Evolutionary conservation across 208 protist species (phyloP), one percentile per base, ranked within the genome.

Genomic region (Leishmania tarentolae): DNA sequence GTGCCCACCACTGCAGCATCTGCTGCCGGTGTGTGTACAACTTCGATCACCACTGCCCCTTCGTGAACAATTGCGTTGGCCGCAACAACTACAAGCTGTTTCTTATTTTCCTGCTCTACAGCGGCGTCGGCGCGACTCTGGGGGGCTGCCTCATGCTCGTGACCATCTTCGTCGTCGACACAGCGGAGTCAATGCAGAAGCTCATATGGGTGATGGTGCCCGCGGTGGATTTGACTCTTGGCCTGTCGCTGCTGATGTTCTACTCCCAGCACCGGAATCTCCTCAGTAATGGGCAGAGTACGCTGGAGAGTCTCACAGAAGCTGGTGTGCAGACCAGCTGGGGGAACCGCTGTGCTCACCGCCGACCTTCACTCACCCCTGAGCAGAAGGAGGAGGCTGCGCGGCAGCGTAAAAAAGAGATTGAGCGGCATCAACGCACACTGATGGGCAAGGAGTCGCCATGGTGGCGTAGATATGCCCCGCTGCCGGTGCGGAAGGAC

Each of bases 21-120:
- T 98, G 96, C 76, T 24, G 81, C 57, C 82, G 86, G 21, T 98
- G 97, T 80, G 90, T 97, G 2, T 91, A 82, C 69, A 75, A 87
- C 72, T 96, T 98, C 77, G 97, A 98, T 81, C 97, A 98, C 77
- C 97, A 98, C 86, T 98, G 97, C 85, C 93, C 91, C 24, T 96
- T 89, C 44, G 61, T 98, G 24, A 97, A 98, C 81, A 98, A 98
- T 82, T 98, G 97, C 75, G 92, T 98, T 11, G 93, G 94, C 9
- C 89, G 88, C 76, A 87, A 93, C 56, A 98, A 97, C 84, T 95
- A 97, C 75, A 96, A 96, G 77, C 78, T 93, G 19, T 98, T 98
- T 73, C 31, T 97, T 5, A 28, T 95, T 11, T 95, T 96, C 76
- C 72, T 98, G 24, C 47, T 94, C 4, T 95, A 97, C 78, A 74